A percentile compares a stretch with the other conserved stretches of the same genome.
Conservation (phyloP, 805 yeast genomes). For the Scheffersomyces lignosus region DNA sequence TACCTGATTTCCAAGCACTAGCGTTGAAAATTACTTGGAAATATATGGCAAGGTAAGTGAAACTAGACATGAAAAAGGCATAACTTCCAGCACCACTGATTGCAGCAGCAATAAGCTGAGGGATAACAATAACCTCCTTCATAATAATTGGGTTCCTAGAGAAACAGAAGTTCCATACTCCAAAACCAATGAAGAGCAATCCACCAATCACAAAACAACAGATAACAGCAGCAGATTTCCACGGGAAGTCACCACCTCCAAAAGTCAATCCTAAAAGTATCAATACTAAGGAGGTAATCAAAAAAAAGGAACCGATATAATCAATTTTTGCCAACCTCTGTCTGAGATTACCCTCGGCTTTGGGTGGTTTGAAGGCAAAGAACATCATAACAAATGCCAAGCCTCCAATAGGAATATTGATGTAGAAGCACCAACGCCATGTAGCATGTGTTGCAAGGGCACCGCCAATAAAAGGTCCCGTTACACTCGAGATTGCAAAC, state of each 20-base stretch:
- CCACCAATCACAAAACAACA: constrained; percentile 16
- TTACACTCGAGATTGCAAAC: constrained; percentile 19
- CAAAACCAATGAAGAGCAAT: constrained; percentile 10
- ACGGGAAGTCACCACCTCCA: constrained; percentile 19
- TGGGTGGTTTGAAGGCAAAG: constrained; percentile 20
- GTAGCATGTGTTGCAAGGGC: constrained; percentile 20
- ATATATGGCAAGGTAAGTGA: constrained; percentile 12
- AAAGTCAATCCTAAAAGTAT: constrained; percentile 18
- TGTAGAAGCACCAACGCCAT: constrained; percentile 27
- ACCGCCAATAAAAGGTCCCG: constrained; percentile 26
- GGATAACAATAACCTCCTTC: constrained; percentile 10
- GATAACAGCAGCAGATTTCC: constrained; percentile 19
- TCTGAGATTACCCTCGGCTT: constrained; percentile 11
- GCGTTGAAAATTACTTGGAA: constrained; percentile 12
- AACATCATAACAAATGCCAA: constrained; percentile 14
- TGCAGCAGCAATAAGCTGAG: constrained; percentile 16
- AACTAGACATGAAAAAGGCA: constrained; percentile 7
- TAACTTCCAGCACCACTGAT: constrained; percentile 14
- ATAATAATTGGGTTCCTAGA: constrained; percentile 15
- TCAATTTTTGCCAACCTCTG: constrained; percentile 17
- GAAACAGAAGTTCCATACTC: constrained; percentile 14
- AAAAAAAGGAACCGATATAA: constrained; percentile 16
- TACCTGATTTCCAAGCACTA: constrained; percentile 11
- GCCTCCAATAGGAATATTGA: constrained; percentile 25
- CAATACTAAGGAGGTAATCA: constrained; percentile 16